These are phyloP conservation scores for Geranium brycei DNA, from an alignment of 345 rosid species.

Conservation along the genomic window DNA sequence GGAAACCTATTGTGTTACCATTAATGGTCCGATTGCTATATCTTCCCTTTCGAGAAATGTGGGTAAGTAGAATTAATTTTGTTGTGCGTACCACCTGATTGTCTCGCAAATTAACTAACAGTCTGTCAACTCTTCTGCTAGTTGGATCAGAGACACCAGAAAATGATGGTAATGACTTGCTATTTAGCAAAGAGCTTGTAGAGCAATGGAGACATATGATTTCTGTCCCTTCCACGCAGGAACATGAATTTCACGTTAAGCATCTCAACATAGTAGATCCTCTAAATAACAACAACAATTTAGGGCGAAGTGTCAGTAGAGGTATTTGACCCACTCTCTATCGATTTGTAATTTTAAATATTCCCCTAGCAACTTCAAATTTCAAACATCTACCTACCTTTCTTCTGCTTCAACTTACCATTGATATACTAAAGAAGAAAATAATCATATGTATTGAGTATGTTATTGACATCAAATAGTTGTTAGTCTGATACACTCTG, in stretches of 20 bases:
- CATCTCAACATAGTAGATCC: slow-evolving; percentile 81
- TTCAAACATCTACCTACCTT: slow-evolving; percentile 1
- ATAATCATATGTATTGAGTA: no score
- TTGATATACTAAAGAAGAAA: neutral
- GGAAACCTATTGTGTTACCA: slow-evolving; percentile 46
- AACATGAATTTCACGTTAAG: slow-evolving; percentile 38
- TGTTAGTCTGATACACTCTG: no score
- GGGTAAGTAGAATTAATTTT: slow-evolving; percentile 30
- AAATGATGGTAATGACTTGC: slow-evolving; percentile 24
- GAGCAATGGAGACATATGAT: slow-evolving; percentile 30
- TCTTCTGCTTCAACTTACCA: slow-evolving; percentile 2
- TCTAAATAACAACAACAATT: slow-evolving; percentile 63
- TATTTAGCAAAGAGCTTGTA: slow-evolving; percentile 53
- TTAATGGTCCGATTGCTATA: slow-evolving; percentile 51
- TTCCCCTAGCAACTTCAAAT: neutral
- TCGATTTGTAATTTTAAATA: no score
- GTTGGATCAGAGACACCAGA: slow-evolving; percentile 25
- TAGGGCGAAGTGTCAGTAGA: slow-evolving; percentile 78
- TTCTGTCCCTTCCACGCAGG: slow-evolving; percentile 28
- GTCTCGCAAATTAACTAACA: neutral
- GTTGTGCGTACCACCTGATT: neutral
- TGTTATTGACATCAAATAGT: no score
- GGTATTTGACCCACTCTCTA: slow-evolving; percentile 26
- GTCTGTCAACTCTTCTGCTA: slow-evolving; percentile 4
- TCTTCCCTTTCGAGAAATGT: slow-evolving; percentile 38